Conservation (phyloP, 2,329 filamentous ascomycete species). For the Colletotrichum nymphaeae region DNA sequence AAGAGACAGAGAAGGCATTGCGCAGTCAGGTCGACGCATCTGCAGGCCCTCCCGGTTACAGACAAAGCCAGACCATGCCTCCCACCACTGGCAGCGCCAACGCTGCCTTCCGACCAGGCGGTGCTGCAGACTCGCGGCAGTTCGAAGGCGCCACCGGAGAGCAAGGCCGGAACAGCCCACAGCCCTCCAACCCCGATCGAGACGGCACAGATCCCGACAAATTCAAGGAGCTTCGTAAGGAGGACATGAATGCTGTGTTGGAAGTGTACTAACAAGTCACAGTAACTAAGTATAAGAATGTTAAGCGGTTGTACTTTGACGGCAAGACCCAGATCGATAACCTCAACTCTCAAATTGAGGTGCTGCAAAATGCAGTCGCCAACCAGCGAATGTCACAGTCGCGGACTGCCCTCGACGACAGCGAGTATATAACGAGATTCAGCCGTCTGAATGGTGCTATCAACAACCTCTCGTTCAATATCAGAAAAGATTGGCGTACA, state of each 20-base stretch:
- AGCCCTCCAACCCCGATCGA: slow-evolving; percentile 59
- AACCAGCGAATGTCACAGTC: slow-evolving; percentile 96
- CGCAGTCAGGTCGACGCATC: slow-evolving; percentile 56
- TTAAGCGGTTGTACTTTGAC: slow-evolving; percentile 97
- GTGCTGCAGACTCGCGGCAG: slow-evolving; percentile 50
- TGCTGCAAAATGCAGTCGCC: slow-evolving; percentile 96
- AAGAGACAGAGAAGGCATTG: slow-evolving; percentile 61
- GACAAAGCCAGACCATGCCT: slow-evolving; percentile 59
- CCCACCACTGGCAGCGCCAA: slow-evolving; percentile 49
- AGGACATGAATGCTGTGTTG: neutral
- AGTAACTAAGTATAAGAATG: slow-evolving; percentile 98
- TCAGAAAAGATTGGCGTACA: slow-evolving; percentile 91
- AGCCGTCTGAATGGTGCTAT: slow-evolving; percentile 92
- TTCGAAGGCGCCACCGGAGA: slow-evolving; percentile 59
- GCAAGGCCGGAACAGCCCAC: slow-evolving; percentile 67
- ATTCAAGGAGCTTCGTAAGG: slow-evolving; percentile 68
- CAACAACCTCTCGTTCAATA: slow-evolving; percentile 94
- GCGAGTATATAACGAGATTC: slow-evolving; percentile 90
- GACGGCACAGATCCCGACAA: slow-evolving; percentile 62
- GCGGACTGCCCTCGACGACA: slow-evolving; percentile 93
- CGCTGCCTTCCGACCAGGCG: slow-evolving; percentile 54
- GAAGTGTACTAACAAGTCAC: slow-evolving; percentile 46
- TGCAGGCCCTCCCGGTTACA: slow-evolving; percentile 61
- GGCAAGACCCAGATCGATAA: slow-evolving; percentile 92
- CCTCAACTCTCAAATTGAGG: slow-evolving; percentile 88